phyloP scores from a whole-genome alignment of 768 basidiomycete species.

The Royoungia palumana region DNA sequence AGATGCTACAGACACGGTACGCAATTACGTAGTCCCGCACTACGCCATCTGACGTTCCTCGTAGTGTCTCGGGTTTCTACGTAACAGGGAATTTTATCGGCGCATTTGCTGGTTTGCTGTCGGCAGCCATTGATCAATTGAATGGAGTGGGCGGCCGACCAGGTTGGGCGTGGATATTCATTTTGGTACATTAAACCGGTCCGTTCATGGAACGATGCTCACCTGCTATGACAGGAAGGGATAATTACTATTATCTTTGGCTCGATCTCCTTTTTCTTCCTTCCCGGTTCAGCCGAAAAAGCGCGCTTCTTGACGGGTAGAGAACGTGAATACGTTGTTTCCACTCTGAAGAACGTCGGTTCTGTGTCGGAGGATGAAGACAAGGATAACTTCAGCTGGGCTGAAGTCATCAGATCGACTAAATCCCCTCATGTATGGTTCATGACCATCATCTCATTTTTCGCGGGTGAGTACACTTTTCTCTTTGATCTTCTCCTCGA shows the following conservation, averaged over 20 bases:
- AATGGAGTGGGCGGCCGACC: constrained; percentile 46
- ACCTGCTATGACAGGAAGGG: constrained; percentile 43
- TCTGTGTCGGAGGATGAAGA: constrained; percentile 40
- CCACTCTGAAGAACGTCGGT: constrained; percentile 19
- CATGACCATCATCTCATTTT: constrained; percentile 48
- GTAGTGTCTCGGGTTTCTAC: constrained; percentile 38
- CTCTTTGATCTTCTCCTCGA: background rate
- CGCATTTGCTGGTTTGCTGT: constrained; percentile 62
- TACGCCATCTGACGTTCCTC: background rate
- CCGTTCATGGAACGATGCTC: background rate
- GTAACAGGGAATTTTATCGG: constrained; percentile 50
- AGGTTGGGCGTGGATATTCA: constrained; percentile 65
- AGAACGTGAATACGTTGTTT: constrained; percentile 47
- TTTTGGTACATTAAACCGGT: constrained; percentile 34
- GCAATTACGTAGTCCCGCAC: background rate
- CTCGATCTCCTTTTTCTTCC: constrained; percentile 43
- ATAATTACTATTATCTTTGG: constrained; percentile 62
- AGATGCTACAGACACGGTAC: constrained; percentile 23
- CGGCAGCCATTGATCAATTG: constrained; percentile 56
- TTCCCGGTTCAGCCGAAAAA: constrained; percentile 42
- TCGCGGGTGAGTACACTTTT: constrained; percentile 40
- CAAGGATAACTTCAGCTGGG: constrained; percentile 52
- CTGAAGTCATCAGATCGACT: constrained; percentile 47
- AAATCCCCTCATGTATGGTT: constrained; percentile 55
- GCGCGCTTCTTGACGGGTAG: constrained; percentile 49